Evolutionary conservation across 768 basidiomycete genomes (phyloP).

Genomic region (Boletellus emodensis): DNA sequence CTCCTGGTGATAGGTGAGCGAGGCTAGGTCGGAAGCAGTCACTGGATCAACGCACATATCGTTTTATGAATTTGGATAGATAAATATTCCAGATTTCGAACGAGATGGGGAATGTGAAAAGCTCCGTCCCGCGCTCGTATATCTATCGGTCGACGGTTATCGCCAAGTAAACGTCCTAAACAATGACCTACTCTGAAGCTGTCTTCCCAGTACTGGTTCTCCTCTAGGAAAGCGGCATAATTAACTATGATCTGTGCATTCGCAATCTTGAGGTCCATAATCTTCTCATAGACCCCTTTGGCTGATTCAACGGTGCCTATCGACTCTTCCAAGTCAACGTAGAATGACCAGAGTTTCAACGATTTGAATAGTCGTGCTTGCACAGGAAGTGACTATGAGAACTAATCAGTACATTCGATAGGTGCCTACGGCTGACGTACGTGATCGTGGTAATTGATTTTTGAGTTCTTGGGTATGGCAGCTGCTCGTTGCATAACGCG

Average conservation of each 20-base stretch:
- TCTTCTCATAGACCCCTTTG: slow-evolving; percentile 93
- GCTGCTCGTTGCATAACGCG: slow-evolving; percentile 96
- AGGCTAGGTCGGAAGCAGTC: not conserved
- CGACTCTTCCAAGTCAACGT: slow-evolving; percentile 95
- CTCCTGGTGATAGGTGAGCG: slow-evolving; percentile 46
- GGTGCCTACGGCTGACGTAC: slow-evolving; percentile 39
- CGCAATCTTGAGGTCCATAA: slow-evolving; percentile 92
- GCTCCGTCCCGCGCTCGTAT: slow-evolving; percentile 94
- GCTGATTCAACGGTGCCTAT: slow-evolving; percentile 91
- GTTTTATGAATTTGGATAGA: slow-evolving; percentile 92
- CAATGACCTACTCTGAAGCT: slow-evolving; percentile 85
- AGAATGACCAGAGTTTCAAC: slow-evolving; percentile 98
- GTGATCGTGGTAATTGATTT: slow-evolving; percentile 93
- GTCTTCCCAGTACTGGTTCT: slow-evolving; percentile 97
- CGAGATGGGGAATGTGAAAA: slow-evolving; percentile 96
- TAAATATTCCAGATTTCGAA: slow-evolving; percentile 99
- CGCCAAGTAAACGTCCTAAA: not conserved
- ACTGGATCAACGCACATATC: slow-evolving; percentile 64
- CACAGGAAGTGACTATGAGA: slow-evolving; percentile 65
- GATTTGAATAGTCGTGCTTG: slow-evolving; percentile 96
- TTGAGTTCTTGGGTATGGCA: slow-evolving; percentile 83
- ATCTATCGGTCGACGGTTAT: slow-evolving; percentile 45
- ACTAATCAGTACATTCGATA: slow-evolving; percentile 11
- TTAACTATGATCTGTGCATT: slow-evolving; percentile 98
- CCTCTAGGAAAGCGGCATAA: slow-evolving; percentile 94